Conservation (phyloP, 2,329 filamentous ascomycete species). For the Xylariaceae sp. region DNA sequence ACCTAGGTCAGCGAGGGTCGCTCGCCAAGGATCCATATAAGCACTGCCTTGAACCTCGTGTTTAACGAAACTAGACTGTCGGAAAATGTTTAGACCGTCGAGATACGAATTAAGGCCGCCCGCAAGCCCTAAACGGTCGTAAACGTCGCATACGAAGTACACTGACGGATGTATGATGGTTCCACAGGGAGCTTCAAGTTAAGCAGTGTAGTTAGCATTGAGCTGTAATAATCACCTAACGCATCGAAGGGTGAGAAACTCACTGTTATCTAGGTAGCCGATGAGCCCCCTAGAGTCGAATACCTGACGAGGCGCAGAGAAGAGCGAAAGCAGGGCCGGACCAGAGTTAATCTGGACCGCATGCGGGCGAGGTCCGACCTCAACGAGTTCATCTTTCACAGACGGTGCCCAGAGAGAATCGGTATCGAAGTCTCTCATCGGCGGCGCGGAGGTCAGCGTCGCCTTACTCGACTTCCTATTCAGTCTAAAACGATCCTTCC, state of each 20-base stretch:
- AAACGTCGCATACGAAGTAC: constrained; percentile 32
- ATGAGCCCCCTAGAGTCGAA: constrained; percentile 27
- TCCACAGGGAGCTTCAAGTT: constrained; percentile 28
- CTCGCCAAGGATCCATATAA: constrained; percentile 33
- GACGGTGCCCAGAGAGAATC: constrained; percentile 28
- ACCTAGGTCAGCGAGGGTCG: constrained; percentile 27
- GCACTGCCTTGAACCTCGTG: constrained; percentile 22
- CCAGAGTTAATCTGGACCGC: constrained; percentile 31
- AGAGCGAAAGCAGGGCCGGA: constrained; percentile 26
- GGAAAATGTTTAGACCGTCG: constrained; percentile 30
- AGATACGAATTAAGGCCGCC: constrained; percentile 26
- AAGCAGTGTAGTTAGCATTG: constrained; percentile 5
- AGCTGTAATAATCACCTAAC: not conserved
- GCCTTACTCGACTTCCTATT: constrained; percentile 40
- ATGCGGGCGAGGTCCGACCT: constrained; percentile 30
- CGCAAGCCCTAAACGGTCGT: constrained; percentile 29
- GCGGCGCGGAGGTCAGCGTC: constrained; percentile 53
- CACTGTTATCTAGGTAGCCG: constrained; percentile 30
- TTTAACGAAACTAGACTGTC: constrained; percentile 24
- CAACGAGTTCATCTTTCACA: constrained; percentile 16
- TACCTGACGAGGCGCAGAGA: constrained; percentile 27
- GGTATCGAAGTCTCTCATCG: constrained; percentile 40
- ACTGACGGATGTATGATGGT: constrained; percentile 36
- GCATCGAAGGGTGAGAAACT: not conserved
- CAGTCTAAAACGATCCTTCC: constrained; percentile 25